Evolutionary conservation across 2,329 filamentous ascomycete genomes (phyloP), one percentile per base, ranked within the genome.

Genomic region (Colletotrichum australisinense): DNA sequence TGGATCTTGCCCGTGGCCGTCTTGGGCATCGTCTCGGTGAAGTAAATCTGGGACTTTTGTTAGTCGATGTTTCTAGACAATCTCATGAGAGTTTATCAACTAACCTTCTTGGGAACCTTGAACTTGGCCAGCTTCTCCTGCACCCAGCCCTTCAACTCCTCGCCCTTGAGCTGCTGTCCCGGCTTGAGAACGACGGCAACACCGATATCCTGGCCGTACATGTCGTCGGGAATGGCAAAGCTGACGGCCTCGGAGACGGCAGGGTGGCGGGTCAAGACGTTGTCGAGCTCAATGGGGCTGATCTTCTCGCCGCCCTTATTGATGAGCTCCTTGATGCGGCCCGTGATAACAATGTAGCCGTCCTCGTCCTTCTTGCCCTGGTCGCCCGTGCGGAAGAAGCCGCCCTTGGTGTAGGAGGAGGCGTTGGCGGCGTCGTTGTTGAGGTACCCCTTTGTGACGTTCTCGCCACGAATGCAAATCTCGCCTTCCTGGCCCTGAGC

Each of bases 1-100:
- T 97, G 94, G 72, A 97, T 93, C 87, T 97, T 97, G 69, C 94
- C 94, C 6, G 94, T 97, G n/a, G 94, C 94, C 4, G 95, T 96
- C 88, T 97, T 97, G 75, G 94, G 94, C 91, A 97, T 97, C 76
- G 92, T 85, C 71, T 94, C 89, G 46, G 94, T 94, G 78, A 97
- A 95, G 86, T 93, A 97, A 46, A 95, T 86, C 92, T 93, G 32
- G 56, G 69, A 60, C 69, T 49, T 69, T 49, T 26, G 52, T 77
- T 42, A 78, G 69, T 35, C 11, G 12, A 22, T 11, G 3, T 42
- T 42, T 6, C 38, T 3, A 14, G 0, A 42, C 14, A 14, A 7
- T 19, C 6, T 35, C 32, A n/a, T 8, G 8, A 56, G 22, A 22
- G 32, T 22, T 49, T 2, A 53, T 9, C 7, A 30, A 30, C 86